Evolutionary conservation across 345 rosid species (phyloP).

Genomic region (Acer campestre): DNA sequence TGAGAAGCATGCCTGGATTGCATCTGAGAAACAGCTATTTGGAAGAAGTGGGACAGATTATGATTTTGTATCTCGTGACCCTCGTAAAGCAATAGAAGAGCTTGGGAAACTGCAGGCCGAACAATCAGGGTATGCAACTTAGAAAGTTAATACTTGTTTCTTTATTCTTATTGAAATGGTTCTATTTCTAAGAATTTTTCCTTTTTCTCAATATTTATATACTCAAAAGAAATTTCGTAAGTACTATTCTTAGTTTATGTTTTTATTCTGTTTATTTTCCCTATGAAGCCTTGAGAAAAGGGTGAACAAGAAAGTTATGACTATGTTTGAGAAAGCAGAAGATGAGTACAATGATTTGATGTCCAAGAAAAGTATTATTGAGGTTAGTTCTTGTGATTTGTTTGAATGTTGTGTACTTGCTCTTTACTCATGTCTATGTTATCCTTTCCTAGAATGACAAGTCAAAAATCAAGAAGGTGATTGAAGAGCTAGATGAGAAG

Average conservation of each 20-base stretch:
- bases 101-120: slow-evolving; percentile 84
- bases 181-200: neutral
- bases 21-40: slow-evolving; percentile 88
- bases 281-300: slow-evolving; percentile 79
- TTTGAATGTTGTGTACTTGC: slow-evolving; percentile 13
- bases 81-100: slow-evolving; percentile 73
- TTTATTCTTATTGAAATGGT: neutral
- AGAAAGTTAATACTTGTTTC: slow-evolving; percentile 12
- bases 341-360: slow-evolving; percentile 88
- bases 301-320: slow-evolving; percentile 98
- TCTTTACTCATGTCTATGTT: slow-evolving; percentile 12
- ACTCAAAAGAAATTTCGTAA: neutral
- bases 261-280: slow-evolving; percentile 17
- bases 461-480: slow-evolving; percentile 87
- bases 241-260: slow-evolving; percentile 1
- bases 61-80: slow-evolving; percentile 79
- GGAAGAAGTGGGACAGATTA: slow-evolving; percentile 96
- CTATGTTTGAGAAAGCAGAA: slow-evolving; percentile 99
- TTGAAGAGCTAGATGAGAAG: slow-evolving; percentile 96
- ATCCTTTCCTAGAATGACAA: slow-evolving; percentile 66
- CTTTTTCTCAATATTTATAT: slow-evolving; percentile 12
- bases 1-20: slow-evolving; percentile 96
- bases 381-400: slow-evolving; percentile 48
- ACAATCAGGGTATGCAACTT: slow-evolving; percentile 69
- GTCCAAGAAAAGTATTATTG: slow-evolving; percentile 84